A percentile compares a stretch with the other conserved stretches of the same genome.
These are phyloP conservation scores for Brassica carinata DNA, from an alignment of 345 rosid genomes.

Conservation along the genomic window DNA sequence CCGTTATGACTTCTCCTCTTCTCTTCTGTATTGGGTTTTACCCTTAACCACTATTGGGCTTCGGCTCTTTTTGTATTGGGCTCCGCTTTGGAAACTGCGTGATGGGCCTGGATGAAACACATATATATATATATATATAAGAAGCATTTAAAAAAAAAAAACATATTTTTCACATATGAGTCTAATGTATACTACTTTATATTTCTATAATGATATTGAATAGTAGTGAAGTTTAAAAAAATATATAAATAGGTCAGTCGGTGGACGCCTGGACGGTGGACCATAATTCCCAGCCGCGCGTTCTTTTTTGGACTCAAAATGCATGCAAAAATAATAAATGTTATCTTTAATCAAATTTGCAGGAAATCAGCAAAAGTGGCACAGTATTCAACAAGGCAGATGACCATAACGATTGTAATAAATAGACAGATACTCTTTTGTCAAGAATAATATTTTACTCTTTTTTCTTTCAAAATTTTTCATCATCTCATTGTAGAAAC, in stretches of 20 bases:
- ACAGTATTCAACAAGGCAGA: slow-evolving; percentile 25
- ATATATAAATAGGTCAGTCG: neutral
- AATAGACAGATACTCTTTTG: neutral
- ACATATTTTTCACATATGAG: no score
- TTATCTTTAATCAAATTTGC: slow-evolving; percentile 15
- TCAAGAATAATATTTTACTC: neutral
- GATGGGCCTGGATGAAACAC: no score
- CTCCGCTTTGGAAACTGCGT: no score
- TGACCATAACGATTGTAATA: slow-evolving; percentile 1
- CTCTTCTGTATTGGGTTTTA: no score
- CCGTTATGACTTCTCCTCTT: no score
- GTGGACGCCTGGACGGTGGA: slow-evolving; percentile 26
- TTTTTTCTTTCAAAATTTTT: neutral
- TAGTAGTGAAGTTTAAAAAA: no score
- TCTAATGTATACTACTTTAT: no score
- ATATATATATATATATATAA: no score
- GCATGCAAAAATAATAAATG: neutral
- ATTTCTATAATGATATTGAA: no score
- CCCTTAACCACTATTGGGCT: no score
- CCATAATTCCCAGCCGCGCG: slow-evolving; percentile 6
- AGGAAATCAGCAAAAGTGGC: slow-evolving; percentile 31
- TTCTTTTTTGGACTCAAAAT: neutral
- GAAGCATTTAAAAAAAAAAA: no score
- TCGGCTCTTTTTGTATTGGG: no score
- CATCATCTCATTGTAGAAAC: neutral